phyloP scores from a whole-genome alignment of 1,139 yeast genomes.

The Suhomyces guaymorum region DNA sequence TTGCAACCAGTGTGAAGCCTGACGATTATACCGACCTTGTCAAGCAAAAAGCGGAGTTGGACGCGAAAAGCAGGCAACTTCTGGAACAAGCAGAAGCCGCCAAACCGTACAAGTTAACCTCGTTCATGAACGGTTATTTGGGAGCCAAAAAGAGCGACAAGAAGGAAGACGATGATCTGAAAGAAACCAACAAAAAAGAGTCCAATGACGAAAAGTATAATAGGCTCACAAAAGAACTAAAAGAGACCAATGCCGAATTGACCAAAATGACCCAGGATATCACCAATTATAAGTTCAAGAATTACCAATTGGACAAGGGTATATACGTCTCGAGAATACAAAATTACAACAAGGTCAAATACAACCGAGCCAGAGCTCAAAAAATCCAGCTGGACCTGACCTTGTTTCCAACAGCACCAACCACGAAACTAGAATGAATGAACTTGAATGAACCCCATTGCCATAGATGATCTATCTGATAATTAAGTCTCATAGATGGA shows the following conservation, averaged over 20 bases:
- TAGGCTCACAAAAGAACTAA: slow-evolving; percentile 15
- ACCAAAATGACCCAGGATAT: slow-evolving; percentile 12
- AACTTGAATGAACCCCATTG: no score
- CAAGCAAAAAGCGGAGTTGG: slow-evolving; percentile 33
- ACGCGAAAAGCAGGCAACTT: slow-evolving; percentile 22
- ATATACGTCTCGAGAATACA: slow-evolving; percentile 56
- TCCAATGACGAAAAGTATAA: slow-evolving; percentile 19
- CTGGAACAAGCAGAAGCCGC: slow-evolving; percentile 22
- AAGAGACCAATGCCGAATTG: slow-evolving; percentile 23
- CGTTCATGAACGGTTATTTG: slow-evolving; percentile 7
- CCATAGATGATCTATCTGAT: no score
- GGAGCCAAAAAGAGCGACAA: slow-evolving; percentile 17
- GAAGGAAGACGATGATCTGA: slow-evolving; percentile 17
- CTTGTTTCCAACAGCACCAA: slow-evolving; percentile 62
- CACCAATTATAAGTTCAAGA: slow-evolving; percentile 40
- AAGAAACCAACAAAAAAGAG: slow-evolving; percentile 17
- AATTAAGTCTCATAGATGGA: no score
- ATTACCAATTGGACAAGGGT: slow-evolving; percentile 50
- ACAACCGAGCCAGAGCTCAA: slow-evolving; percentile 39
- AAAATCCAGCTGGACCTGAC: slow-evolving; percentile 40
- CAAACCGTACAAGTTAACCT: slow-evolving; percentile 33
- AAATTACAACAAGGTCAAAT: slow-evolving; percentile 39
- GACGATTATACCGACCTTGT: slow-evolving; percentile 49
- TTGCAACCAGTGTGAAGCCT: slow-evolving; percentile 55
- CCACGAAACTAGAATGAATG: slow-evolving; percentile 12